Percentiles rank a stretch among this genome's conserved stretches.
Conservation (phyloP, 163 green algal species). For the Prototheca wickerhamii region DNA sequence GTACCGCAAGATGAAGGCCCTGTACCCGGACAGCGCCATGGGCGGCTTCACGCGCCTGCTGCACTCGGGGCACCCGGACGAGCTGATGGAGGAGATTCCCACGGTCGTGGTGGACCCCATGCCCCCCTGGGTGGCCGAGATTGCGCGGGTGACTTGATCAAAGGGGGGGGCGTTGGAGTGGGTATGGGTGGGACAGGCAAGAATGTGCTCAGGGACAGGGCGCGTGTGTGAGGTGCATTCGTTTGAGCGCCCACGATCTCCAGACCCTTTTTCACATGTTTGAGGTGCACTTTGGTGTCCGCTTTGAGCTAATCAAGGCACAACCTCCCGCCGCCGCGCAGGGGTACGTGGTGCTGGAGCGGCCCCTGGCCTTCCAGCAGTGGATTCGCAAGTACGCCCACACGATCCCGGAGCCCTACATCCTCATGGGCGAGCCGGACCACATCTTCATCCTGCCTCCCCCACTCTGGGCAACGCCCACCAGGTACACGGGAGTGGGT, state of each 20-base stretch:
- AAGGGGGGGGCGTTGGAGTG: neutral
- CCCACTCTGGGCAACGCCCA: neutral
- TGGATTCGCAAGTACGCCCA: slow-evolving; percentile 33
- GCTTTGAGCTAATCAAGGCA: neutral
- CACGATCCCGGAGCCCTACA: slow-evolving; percentile 71
- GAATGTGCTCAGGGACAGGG: neutral
- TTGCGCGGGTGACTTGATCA: neutral
- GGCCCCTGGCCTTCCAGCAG: slow-evolving; percentile 47
- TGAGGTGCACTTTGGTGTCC: too few relatives aligned
- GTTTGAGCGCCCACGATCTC: too few relatives aligned
- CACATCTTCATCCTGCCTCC: slow-evolving; percentile 39
- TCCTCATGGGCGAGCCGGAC: slow-evolving; percentile 95
- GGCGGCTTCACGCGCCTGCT: slow-evolving; percentile 81
- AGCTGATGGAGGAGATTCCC: slow-evolving; percentile 86
- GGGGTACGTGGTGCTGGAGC: slow-evolving; percentile 52
- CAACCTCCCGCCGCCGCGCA: slow-evolving; percentile 2
- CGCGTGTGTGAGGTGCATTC: too few relatives aligned
- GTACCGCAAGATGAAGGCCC: slow-evolving; percentile 36
- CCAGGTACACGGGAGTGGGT: neutral
- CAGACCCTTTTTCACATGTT: too few relatives aligned
- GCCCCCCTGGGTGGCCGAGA: slow-evolving; percentile 30
- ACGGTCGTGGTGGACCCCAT: slow-evolving; percentile 77
- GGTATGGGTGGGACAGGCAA: neutral
- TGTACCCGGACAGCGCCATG: slow-evolving; percentile 27
- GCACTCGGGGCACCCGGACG: slow-evolving; percentile 69